These are phyloP conservation scores for Orobanche coerulescens DNA, from an alignment of 257 asterid genomes.

Conservation along the genomic window DNA sequence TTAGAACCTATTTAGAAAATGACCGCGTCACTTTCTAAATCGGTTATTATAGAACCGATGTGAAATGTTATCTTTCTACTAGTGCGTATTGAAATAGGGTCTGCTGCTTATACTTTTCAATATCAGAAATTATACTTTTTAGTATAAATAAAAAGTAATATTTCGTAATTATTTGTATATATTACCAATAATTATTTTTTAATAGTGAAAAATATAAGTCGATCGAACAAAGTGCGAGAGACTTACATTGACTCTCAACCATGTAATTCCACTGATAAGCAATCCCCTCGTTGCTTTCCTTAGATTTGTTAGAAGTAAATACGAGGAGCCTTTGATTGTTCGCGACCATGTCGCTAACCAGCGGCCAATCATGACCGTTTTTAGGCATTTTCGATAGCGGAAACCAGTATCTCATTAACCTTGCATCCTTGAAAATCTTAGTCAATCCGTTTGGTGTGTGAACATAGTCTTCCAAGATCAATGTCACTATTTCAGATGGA, in stretches of 20 bases:
- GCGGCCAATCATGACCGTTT: constrained; percentile 71
- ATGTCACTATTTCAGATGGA: constrained; percentile 77
- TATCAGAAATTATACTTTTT: too few species aligned
- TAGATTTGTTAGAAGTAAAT: constrained; percentile 51
- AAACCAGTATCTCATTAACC: constrained; percentile 67
- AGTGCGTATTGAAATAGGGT: too few species aligned
- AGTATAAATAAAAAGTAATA: too few species aligned
- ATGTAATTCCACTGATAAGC: constrained; percentile 95
- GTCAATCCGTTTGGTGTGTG: constrained; percentile 57
- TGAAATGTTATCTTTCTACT: too few species aligned
- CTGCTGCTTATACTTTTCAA: too few species aligned
- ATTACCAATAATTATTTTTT: too few species aligned
- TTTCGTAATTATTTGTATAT: too few species aligned
- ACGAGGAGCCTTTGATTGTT: constrained; percentile 61
- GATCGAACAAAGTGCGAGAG: too few species aligned
- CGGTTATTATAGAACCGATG: too few species aligned
- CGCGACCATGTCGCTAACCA: constrained; percentile 60
- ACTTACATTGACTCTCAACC: constrained; percentile 87
- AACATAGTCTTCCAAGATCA: constrained; percentile 84
- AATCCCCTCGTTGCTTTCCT: constrained; percentile 67
- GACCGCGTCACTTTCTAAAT: too few species aligned
- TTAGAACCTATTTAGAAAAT: too few species aligned
- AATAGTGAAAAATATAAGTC: too few species aligned
- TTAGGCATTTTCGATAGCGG: constrained; percentile 70
- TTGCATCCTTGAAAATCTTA: constrained; percentile 56